phyloP scores from a whole-genome alignment of 352 stramenopile species.

The Pythium pyrilobum region DNA sequence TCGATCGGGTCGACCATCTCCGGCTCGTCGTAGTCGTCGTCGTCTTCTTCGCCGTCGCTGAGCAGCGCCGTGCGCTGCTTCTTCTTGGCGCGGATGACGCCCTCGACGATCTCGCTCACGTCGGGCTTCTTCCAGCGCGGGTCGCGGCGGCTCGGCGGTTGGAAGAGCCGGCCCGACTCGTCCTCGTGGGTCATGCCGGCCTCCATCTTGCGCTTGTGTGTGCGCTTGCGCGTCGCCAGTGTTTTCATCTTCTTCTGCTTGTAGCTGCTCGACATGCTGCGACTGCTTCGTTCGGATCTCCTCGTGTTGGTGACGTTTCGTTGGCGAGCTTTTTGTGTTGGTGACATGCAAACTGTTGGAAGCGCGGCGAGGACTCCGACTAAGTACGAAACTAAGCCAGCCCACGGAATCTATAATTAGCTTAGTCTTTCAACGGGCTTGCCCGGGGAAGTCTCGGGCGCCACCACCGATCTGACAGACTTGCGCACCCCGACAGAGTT shows the following conservation, averaged over 20 bases:
- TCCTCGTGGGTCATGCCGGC: conserved; percentile 57
- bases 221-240: conserved; percentile 73
- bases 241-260: conserved; percentile 85
- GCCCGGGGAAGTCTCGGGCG: not conserved
- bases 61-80: conserved; percentile 26
- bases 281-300: not conserved
- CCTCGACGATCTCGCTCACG: conserved; percentile 30
- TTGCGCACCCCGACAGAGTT: not conserved
- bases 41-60: conserved; percentile 6
- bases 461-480: not conserved
- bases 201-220: conserved; percentile 64
- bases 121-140: conserved; percentile 72
- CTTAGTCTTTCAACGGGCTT: not conserved
- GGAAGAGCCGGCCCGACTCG: conserved; percentile 60
- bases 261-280: conserved; percentile 73
- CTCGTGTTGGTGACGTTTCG: not conserved
- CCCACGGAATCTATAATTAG: not conserved
- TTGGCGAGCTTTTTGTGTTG: not conserved
- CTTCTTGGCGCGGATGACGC: conserved; percentile 30
- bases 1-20: conserved; percentile 17
- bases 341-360: conserved; percentile 13
- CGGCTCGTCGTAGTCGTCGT: conserved; percentile 5
- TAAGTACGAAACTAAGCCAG: conserved; percentile 9
- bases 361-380: not conserved
- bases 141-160: conserved; percentile 62